These are phyloP conservation scores for Phytophthora rubi DNA, from an alignment of 352 stramenopile species.

Conservation along the genomic window DNA sequence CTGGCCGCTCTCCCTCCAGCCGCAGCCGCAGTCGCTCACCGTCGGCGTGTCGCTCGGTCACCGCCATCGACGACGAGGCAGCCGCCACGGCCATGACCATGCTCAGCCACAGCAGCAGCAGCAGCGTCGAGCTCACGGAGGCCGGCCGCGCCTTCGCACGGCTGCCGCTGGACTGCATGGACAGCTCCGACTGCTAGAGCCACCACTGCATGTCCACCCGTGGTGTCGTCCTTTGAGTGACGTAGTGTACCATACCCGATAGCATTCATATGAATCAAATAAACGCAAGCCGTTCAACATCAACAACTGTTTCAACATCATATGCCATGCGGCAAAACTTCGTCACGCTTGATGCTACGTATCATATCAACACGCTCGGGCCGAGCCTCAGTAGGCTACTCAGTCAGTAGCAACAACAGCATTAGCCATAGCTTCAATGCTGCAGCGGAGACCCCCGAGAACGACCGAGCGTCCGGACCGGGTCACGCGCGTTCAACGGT, in stretches of 20 bases:
- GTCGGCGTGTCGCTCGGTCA: constrained; percentile 11
- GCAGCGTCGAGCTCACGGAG: constrained; percentile 33
- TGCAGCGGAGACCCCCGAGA: neutral
- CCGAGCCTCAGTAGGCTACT: no score
- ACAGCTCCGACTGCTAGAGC: constrained; percentile 17
- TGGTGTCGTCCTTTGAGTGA: constrained; percentile 21
- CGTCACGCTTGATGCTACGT: neutral
- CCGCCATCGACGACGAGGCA: constrained; percentile 29
- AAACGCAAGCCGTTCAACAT: neutral
- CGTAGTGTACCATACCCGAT: constrained; percentile 24
- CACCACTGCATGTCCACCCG: constrained; percentile 5
- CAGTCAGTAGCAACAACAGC: no score
- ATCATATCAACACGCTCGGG: no score
- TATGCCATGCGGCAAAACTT: neutral
- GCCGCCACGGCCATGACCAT: constrained; percentile 41
- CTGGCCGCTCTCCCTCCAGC: constrained; percentile 34
- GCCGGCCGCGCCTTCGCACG: constrained; percentile 49
- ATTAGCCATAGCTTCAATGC: neutral
- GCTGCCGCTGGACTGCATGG: constrained; percentile 50
- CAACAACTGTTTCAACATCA: constrained; percentile 4
- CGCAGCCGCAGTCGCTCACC: constrained; percentile 21
- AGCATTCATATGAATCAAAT: constrained; percentile 32
- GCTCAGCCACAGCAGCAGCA: constrained; percentile 17
- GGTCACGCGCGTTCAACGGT: constrained; percentile 2
- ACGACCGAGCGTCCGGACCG: neutral